Percentiles rank a stretch among this genome's conserved stretches.
Conservation (phyloP, 23 red algal species). For the Chondrus crispus region DNA sequence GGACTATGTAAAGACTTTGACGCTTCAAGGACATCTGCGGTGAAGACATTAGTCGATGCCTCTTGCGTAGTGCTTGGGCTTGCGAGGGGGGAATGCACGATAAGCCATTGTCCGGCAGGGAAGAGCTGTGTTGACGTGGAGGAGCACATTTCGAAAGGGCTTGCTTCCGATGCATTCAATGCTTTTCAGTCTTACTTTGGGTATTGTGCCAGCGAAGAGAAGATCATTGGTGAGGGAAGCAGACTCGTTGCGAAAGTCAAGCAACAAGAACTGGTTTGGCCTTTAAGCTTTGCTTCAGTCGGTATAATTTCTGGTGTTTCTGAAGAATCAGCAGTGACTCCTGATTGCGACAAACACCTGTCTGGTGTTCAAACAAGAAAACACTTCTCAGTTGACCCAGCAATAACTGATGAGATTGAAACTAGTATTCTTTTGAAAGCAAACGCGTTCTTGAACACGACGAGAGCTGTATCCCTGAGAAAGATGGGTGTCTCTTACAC, state of each 20-base stretch:
- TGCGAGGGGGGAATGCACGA: conserved; percentile 9
- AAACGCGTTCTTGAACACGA: neutral
- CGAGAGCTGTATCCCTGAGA: too few species aligned
- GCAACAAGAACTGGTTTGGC: neutral
- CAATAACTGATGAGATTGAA: neutral
- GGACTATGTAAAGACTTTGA: neutral
- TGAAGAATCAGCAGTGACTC: too few species aligned
- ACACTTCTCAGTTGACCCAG: conserved; percentile 21
- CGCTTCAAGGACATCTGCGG: neutral
- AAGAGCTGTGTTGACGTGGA: too few species aligned
- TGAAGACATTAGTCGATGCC: neutral
- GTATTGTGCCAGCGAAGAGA: neutral
- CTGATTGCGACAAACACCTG: too few species aligned
- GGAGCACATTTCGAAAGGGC: neutral
- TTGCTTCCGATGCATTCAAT: neutral
- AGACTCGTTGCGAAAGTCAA: neutral
- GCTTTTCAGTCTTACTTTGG: neutral
- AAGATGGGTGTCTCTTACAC: too few species aligned
- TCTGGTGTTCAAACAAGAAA: too few species aligned
- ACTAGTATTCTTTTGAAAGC: neutral
- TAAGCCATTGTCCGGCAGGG: neutral
- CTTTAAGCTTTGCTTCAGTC: too few species aligned
- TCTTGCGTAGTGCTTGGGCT: conserved; percentile 24
- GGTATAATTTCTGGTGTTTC: too few species aligned
- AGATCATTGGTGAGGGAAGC: neutral